Percentiles rank a stretch among this genome's conserved stretches.
These are phyloP conservation scores for Dentipellis fragilis DNA, from an alignment of 768 basidiomycete species.

Conservation along the genomic window DNA sequence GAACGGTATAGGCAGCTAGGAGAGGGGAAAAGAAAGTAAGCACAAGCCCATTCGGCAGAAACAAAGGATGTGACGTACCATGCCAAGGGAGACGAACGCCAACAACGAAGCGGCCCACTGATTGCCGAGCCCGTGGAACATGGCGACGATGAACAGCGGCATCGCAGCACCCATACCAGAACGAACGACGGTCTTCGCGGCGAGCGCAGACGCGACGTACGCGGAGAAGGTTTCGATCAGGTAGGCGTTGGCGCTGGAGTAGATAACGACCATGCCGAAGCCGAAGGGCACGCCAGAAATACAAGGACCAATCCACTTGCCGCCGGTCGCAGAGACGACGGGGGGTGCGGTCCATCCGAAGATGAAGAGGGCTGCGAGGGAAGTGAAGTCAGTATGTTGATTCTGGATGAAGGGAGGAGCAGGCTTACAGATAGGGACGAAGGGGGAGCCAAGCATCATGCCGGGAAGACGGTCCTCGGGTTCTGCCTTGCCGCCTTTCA, in stretches of 20 bases:
- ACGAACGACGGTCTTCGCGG: conserved; percentile 28
- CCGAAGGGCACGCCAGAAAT: conserved; percentile 28
- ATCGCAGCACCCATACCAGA: conserved; percentile 27
- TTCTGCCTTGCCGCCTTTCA: conserved; percentile 27
- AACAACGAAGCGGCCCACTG: conserved; percentile 28
- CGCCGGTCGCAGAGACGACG: conserved; percentile 23
- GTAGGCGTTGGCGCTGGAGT: conserved; percentile 29
- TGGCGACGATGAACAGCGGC: conserved; percentile 27
- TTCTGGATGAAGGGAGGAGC: background rate
- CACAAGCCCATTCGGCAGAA: background rate
- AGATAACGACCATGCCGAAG: conserved; percentile 28
- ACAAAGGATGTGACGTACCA: conserved; percentile 15
- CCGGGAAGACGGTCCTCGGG: conserved; percentile 32
- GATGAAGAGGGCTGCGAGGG: conserved; percentile 26
- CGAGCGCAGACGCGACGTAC: conserved; percentile 42
- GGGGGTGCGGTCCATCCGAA: conserved; percentile 34
- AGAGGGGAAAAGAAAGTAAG: background rate
- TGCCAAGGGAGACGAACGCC: conserved; percentile 26
- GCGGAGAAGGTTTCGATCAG: conserved; percentile 59
- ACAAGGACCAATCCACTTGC: conserved; percentile 28
- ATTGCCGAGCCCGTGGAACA: conserved; percentile 30
- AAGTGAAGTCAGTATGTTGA: background rate
- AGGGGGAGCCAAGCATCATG: conserved; percentile 28
- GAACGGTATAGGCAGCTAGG: conserved; percentile 22
- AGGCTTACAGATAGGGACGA: conserved; percentile 20